Percentiles rank a stretch among this genome's conserved stretches.
Evolutionary conservation across 257 asterid genomes (phyloP).

Genomic region (Nicotiana sylvestris): DNA sequence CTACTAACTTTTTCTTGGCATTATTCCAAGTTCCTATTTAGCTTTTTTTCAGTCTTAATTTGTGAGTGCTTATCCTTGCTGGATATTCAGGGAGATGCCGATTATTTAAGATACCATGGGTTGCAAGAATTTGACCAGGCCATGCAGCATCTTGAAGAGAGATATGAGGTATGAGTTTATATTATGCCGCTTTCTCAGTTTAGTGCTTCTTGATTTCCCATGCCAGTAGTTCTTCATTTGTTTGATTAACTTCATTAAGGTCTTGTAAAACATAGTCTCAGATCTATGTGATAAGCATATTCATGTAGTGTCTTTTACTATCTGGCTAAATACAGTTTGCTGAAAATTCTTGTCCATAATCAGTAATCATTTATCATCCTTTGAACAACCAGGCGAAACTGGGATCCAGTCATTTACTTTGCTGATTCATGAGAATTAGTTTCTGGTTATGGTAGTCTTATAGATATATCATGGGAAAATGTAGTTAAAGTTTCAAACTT

Average conservation of each 20-base stretch:
- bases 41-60: background rate
- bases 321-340: background rate
- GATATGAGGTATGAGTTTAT: conserved; percentile 58
- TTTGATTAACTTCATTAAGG: background rate
- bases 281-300: background rate
- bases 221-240: background rate
- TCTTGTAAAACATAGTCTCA: background rate
- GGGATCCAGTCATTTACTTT: background rate
- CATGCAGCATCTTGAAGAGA: conserved; percentile 93
- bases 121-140: conserved; percentile 95
- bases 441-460: background rate
- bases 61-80: conserved; percentile 15
- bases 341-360: background rate
- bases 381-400: background rate
- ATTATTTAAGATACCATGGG: conserved; percentile 67
- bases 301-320: background rate
- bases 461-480: background rate
- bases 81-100: conserved; percentile 78
- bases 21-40: background rate
- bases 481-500: background rate
- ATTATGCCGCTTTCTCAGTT: conserved; percentile 12
- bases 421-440: background rate
- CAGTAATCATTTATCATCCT: background rate
- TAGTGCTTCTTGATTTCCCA: background rate
- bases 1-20: background rate